These are phyloP conservation scores for Ampelocalamus luodianensis DNA, from an alignment of 176 grass and related monocot genomes.

Conservation along the genomic window DNA sequence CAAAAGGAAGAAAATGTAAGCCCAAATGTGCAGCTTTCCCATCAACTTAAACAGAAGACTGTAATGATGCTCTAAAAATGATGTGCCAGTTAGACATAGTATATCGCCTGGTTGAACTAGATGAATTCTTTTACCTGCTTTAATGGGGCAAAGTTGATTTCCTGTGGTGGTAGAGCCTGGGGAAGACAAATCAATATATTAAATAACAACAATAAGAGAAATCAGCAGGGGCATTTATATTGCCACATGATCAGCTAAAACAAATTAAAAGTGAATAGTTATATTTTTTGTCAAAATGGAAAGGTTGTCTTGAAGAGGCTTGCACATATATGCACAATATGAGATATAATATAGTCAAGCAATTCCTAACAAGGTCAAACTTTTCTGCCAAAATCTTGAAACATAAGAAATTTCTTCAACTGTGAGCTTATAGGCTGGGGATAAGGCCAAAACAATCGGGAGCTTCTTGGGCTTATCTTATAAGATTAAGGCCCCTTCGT, in stretches of 20 bases:
- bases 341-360: conserved; percentile 2
- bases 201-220: conserved; percentile 42
- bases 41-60: conserved; percentile 33
- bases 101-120: conserved; percentile 7
- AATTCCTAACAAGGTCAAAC: background rate
- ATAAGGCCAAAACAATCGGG: background rate
- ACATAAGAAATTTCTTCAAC: conserved; percentile 23
- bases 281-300: conserved; percentile 7
- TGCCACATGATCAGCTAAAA: conserved; percentile 15
- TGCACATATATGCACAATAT: background rate
- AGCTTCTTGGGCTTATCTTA: conserved; percentile 3
- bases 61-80: conserved; percentile 10
- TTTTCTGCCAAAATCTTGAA: background rate
- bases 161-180: conserved; percentile 70
- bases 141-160: conserved; percentile 89
- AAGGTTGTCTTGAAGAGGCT: background rate
- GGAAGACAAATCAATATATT: conserved; percentile 41
- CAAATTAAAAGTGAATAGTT: background rate
- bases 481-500: background rate
- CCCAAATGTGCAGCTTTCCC: background rate
- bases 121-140: conserved; percentile 70
- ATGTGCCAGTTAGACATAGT: conserved; percentile 5
- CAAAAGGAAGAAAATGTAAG: conserved; percentile 36
- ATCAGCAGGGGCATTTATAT: conserved; percentile 12
- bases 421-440: conserved; percentile 6